Percentiles rank a stretch among this genome's conserved stretches.
These are phyloP conservation scores for Amanita exitialis DNA, from an alignment of 768 basidiomycete genomes.

Conservation along the genomic window DNA sequence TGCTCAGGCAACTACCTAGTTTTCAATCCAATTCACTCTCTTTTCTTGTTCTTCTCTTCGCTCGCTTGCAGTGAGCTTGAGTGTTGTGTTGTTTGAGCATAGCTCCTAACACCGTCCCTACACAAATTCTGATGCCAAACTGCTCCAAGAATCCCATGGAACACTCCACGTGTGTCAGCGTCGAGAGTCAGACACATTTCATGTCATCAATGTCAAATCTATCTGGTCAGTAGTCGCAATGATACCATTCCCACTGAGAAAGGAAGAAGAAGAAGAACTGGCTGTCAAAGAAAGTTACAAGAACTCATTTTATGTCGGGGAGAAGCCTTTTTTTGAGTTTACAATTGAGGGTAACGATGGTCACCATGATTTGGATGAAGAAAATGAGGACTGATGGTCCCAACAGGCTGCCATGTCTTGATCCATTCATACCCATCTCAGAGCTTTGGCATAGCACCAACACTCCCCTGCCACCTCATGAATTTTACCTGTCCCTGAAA, in stretches of 20 bases:
- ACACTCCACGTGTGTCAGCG: constrained; percentile 1
- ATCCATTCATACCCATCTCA: neutral
- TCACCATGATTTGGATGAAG: neutral
- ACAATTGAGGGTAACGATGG: neutral
- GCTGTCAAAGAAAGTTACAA: neutral
- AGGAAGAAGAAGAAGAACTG: too few species aligned
- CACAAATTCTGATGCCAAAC: neutral
- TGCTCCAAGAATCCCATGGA: neutral
- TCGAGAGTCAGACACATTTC: neutral
- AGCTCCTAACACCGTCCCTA: too few species aligned
- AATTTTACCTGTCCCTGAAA: neutral
- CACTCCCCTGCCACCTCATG: neutral
- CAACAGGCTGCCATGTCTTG: too few species aligned
- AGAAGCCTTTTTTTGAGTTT: too few species aligned
- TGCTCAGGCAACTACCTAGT: too few species aligned
- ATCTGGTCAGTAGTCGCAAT: constrained; percentile 8
- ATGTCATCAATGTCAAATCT: constrained; percentile 2
- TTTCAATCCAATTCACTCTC: too few species aligned
- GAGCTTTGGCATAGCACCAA: neutral
- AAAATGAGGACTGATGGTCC: neutral
- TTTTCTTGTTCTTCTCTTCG: too few species aligned
- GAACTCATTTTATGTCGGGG: constrained; percentile 2
- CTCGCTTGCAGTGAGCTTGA: too few species aligned
- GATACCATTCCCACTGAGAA: constrained; percentile 5
- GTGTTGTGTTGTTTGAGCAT: too few species aligned